Percentiles rank a stretch among this genome's conserved stretches.
phyloP scores from a whole-genome alignment of 2,329 filamentous ascomycete species.

The Stagonosporopsis chrysanthemi region DNA sequence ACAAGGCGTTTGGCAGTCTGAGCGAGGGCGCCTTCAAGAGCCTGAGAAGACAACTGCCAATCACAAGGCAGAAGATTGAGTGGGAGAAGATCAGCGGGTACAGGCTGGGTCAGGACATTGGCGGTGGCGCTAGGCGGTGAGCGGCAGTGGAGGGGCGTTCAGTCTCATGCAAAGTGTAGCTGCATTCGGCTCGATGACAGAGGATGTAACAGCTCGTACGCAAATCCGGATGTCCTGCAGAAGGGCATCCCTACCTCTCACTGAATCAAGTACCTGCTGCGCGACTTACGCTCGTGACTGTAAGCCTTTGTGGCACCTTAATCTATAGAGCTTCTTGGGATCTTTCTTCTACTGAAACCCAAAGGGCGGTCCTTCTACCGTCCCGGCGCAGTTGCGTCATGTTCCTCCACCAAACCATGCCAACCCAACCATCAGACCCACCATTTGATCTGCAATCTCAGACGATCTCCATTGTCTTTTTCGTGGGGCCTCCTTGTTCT shows the following conservation, averaged over 20 bases:
- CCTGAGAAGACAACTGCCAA: conserved; percentile 87
- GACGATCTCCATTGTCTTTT: neutral
- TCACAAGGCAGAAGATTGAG: conserved; percentile 98
- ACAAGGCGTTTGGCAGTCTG: conserved; percentile 84
- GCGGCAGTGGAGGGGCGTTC: neutral
- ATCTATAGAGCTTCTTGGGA: neutral
- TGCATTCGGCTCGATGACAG: neutral
- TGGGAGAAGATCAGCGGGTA: conserved; percentile 99
- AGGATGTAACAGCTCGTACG: neutral
- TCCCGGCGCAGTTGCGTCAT: too few relatives aligned
- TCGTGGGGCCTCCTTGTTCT: neutral
- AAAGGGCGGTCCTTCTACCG: neutral
- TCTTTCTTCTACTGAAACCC: neutral
- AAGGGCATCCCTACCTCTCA: neutral
- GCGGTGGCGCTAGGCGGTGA: conserved; percentile 48
- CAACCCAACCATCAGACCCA: too few relatives aligned
- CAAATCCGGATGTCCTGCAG: neutral
- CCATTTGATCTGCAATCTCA: neutral
- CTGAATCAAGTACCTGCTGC: neutral
- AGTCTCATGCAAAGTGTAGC: neutral
- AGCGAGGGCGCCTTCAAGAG: conserved; percentile 97
- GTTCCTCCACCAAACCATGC: too few relatives aligned
- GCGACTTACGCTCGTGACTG: neutral
- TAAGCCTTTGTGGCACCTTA: neutral
- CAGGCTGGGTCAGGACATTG: conserved; percentile 64